A percentile compares a stretch with the other conserved stretches of the same genome.
Conservation (phyloP, 768 basidiomycete genomes). For the Kwoniella europaea region DNA sequence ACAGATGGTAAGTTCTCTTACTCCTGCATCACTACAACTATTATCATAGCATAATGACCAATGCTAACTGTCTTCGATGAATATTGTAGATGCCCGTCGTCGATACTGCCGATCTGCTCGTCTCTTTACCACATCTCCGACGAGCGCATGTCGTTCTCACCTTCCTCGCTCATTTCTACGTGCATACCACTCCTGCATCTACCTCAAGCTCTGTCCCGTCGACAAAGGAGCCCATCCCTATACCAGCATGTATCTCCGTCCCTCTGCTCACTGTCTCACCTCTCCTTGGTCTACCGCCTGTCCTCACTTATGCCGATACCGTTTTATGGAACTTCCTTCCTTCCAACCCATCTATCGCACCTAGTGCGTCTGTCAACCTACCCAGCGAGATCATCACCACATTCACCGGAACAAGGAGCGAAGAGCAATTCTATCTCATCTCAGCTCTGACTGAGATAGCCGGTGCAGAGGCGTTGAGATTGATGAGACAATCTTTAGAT, state of each 20-base stretch:
- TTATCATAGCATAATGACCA: neutral
- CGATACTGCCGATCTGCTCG: conserved; percentile 64
- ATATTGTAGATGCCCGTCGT: conserved; percentile 72
- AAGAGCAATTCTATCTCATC: conserved; percentile 83
- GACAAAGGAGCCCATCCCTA: conserved; percentile 61
- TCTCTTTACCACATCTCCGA: conserved; percentile 69
- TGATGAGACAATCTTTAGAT: conserved; percentile 85
- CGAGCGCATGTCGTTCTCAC: conserved; percentile 88
- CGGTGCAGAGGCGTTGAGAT: conserved; percentile 79
- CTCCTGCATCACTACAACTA: neutral
- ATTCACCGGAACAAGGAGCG: conserved; percentile 80
- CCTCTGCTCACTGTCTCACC: conserved; percentile 75
- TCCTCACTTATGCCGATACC: conserved; percentile 87
- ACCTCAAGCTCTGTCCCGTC: conserved; percentile 30
- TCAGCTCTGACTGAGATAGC: conserved; percentile 84
- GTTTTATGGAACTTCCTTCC: conserved; percentile 77
- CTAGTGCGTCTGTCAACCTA: conserved; percentile 63
- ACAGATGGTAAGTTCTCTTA: conserved; percentile 64
- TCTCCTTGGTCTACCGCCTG: conserved; percentile 78
- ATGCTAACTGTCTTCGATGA: neutral
- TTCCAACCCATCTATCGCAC: conserved; percentile 32
- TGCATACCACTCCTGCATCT: conserved; percentile 63
- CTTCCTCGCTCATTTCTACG: conserved; percentile 87
- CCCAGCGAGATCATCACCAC: conserved; percentile 56
- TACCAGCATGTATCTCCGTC: conserved; percentile 73